Conservation (phyloP, 2,329 filamentous ascomycete species). For the Nigrospora osmanthi region DNA sequence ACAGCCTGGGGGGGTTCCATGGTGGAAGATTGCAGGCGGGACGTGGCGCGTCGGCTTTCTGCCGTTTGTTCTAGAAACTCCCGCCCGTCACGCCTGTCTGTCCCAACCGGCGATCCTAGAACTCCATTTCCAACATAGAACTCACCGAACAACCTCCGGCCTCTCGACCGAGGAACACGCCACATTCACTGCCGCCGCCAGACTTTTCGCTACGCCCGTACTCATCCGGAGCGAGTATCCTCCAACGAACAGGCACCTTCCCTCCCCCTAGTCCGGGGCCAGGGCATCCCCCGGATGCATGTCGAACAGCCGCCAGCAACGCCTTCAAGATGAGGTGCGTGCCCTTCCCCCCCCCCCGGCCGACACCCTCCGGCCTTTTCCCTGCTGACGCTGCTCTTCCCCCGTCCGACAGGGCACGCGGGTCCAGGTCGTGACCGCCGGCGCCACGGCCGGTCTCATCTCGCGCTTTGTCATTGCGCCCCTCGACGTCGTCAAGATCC, state of each 20-base stretch:
- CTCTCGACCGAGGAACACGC: too few relatives aligned
- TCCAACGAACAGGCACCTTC: background rate
- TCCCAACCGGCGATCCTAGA: too few relatives aligned
- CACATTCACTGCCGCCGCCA: too few relatives aligned
- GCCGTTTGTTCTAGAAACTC: too few relatives aligned
- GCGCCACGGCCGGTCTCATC: constrained; percentile 69
- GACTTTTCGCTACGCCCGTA: too few relatives aligned
- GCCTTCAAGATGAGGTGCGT: constrained; percentile 52
- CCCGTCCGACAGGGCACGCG: constrained; percentile 37
- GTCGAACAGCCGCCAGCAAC: constrained; percentile 33
- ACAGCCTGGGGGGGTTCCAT: too few relatives aligned
- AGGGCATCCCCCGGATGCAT: constrained; percentile 29
- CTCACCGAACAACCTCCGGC: too few relatives aligned
- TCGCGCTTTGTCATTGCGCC: constrained; percentile 92
- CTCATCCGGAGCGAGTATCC: background rate
- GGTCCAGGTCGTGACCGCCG: constrained; percentile 48
- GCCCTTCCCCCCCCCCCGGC: background rate
- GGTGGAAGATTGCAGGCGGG: too few relatives aligned
- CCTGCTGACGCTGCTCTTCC: constrained; percentile 1
- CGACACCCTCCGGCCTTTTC: background rate
- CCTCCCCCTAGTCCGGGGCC: constrained; percentile 11
- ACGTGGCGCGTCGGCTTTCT: too few relatives aligned
- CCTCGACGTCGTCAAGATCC: constrained; percentile 96
- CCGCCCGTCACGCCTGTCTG: too few relatives aligned
- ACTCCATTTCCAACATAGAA: too few relatives aligned